These are phyloP conservation scores for Chaetomium cochliodes DNA, from an alignment of 495 filamentous ascomycete species.

Conservation along the genomic window DNA sequence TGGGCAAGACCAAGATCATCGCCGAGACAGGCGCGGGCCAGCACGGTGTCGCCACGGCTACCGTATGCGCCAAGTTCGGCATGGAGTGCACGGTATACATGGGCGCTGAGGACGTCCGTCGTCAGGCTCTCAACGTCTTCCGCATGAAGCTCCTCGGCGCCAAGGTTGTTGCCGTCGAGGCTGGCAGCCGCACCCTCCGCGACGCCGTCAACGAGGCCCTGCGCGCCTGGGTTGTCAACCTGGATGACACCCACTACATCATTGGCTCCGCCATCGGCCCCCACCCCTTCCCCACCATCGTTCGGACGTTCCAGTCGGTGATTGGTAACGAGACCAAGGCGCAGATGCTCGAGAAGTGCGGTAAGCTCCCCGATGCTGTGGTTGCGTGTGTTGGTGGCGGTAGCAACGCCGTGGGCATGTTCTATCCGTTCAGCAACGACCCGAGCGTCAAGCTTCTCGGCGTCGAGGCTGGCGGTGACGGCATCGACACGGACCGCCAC, in stretches of 20 bases:
- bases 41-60: constrained; percentile 92
- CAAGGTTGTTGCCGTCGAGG: constrained; percentile 80
- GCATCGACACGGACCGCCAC: constrained; percentile 83
- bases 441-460: constrained; percentile 81
- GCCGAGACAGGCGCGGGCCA: constrained; percentile 96
- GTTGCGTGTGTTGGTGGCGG: constrained; percentile 96
- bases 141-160: constrained; percentile 94
- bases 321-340: constrained; percentile 90
- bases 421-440: constrained; percentile 91
- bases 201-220: constrained; percentile 95
- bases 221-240: constrained; percentile 80
- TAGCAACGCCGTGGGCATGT: constrained; percentile 89
- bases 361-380: constrained; percentile 91
- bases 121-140: constrained; percentile 94
- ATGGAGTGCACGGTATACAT: constrained; percentile 96
- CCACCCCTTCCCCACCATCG: constrained; percentile 94
- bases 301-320: constrained; percentile 90
- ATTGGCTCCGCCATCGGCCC: constrained; percentile 93
- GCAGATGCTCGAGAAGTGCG: constrained; percentile 75
- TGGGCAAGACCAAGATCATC: constrained; percentile 93
- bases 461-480: constrained; percentile 95
- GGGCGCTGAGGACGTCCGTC: constrained; percentile 90
- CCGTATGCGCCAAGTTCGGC: constrained; percentile 93
- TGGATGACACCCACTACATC: constrained; percentile 92
- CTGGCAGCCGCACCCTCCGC: constrained; percentile 80